Evolutionary conservation across 140 eudicot species (phyloP).

Genomic region (Flaveria floridana): DNA sequence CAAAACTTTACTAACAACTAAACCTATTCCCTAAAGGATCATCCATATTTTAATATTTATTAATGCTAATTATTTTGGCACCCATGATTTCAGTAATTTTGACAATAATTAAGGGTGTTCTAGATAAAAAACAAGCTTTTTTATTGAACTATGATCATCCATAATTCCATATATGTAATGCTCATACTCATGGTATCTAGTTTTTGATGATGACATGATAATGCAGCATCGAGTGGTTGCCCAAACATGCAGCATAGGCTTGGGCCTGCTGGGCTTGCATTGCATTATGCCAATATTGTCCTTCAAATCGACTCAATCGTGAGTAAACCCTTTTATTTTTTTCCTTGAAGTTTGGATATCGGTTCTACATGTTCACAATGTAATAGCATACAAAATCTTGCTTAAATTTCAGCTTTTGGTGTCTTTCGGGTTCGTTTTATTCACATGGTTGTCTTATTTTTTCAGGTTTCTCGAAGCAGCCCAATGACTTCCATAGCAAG

Average conservation of each 20-base stretch:
- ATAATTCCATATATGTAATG: background rate
- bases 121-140: background rate
- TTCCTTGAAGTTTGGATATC: background rate
- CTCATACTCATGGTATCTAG: constrained; percentile 25
- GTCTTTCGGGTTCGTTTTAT: background rate
- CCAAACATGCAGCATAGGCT: constrained; percentile 46
- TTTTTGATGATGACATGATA: constrained; percentile 37
- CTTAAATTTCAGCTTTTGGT: constrained; percentile 1
- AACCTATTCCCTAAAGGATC: background rate
- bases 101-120: constrained; percentile 6
- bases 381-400: constrained; percentile 11
- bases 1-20: background rate
- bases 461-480: constrained; percentile 72
- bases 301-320: constrained; percentile 78
- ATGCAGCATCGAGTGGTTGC: constrained; percentile 37
- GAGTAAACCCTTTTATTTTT: constrained; percentile 29
- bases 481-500: constrained; percentile 53
- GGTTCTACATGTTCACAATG: constrained; percentile 5
- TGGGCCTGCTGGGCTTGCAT: constrained; percentile 88
- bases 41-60: background rate
- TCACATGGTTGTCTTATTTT: constrained; percentile 19
- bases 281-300: constrained; percentile 91
- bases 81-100: background rate
- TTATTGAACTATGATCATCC: constrained; percentile 4
- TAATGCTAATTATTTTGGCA: background rate